Conservation (phyloP, 331 rosid genomes). For the Malus hybrid region DNA sequence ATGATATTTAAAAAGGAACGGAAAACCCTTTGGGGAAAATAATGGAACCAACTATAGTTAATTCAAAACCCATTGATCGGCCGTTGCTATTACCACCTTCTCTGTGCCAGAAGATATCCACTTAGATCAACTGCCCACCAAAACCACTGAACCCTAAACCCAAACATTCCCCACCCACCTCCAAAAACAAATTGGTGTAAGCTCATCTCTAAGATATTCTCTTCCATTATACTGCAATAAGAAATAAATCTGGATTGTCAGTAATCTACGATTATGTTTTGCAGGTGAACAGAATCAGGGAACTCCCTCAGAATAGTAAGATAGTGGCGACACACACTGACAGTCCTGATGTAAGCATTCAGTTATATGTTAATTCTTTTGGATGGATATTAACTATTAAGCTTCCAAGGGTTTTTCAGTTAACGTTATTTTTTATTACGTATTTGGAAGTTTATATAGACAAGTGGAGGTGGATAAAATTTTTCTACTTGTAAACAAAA, state of each 20-base stretch:
- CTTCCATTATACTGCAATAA: background rate
- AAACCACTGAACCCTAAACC: background rate
- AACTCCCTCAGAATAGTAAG: slow-evolving; percentile 31
- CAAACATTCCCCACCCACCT: background rate
- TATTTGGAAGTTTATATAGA: background rate
- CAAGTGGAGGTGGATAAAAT: slow-evolving; percentile 1
- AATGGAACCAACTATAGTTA: background rate
- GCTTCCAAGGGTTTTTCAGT: background rate
- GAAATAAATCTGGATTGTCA: background rate
- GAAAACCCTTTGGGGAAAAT: background rate
- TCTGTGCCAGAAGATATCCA: background rate
- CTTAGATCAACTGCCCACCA: background rate
- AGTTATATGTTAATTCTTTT: background rate
- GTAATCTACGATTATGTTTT: slow-evolving; percentile 6
- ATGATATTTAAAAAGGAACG: background rate
- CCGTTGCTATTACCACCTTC: background rate
- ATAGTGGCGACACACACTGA: slow-evolving; percentile 36
- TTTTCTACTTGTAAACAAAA: background rate
- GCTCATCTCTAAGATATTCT: background rate
- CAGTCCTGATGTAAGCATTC: slow-evolving; percentile 30
- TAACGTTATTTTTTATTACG: background rate
- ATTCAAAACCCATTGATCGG: background rate
- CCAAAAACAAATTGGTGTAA: background rate
- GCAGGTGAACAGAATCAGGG: slow-evolving; percentile 40
- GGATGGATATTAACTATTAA: background rate